A percentile compares a stretch with the other conserved stretches of the same genome.
Evolutionary conservation across 352 stramenopile genomes (phyloP).

Genomic region (Phytophthora brassicae): DNA sequence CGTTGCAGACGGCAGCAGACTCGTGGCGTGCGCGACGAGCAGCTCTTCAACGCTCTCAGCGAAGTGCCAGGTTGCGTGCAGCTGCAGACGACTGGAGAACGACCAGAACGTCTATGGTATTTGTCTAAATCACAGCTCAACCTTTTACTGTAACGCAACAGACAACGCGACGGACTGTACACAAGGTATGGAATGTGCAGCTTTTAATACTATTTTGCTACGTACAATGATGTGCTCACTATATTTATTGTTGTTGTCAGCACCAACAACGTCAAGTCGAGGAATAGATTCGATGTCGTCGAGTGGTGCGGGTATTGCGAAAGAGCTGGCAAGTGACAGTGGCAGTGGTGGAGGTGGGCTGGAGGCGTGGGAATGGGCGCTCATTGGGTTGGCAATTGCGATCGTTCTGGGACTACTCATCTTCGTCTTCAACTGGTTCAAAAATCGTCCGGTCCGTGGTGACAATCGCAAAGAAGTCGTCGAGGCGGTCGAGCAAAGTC

Average conservation of each 20-base stretch:
- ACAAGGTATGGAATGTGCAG: conserved; percentile 3
- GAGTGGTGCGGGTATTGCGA: not conserved
- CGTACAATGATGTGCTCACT: not conserved
- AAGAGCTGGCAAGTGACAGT: conserved; percentile 9
- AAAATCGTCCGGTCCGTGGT: conserved; percentile 37
- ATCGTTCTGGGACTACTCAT: conserved; percentile 33
- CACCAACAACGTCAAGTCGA: conserved; percentile 3
- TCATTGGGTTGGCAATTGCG: conserved; percentile 37
- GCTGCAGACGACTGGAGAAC: conserved; percentile 20
- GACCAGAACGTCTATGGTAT: conserved; percentile 12
- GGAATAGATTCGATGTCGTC: not conserved
- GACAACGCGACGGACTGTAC: conserved; percentile 17
- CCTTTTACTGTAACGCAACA: conserved; percentile 11
- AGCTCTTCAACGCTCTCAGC: conserved; percentile 12
- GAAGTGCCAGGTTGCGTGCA: conserved; percentile 19
- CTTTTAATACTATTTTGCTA: not conserved
- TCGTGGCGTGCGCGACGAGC: conserved; percentile 8
- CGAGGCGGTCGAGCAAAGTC: conserved; percentile 26
- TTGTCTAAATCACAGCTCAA: conserved; percentile 15
- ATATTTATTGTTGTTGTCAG: not conserved
- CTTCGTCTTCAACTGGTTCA: conserved; percentile 57
- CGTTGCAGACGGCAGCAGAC: conserved; percentile 7
- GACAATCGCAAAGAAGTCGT: conserved; percentile 38
- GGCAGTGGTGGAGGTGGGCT: conserved; percentile 11
- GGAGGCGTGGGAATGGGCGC: conserved; percentile 38